Percentiles rank a stretch among this genome's conserved stretches.
These are phyloP conservation scores for Monosporascus sp. DNA, from an alignment of 2,329 filamentous ascomycete genomes.

Conservation along the genomic window DNA sequence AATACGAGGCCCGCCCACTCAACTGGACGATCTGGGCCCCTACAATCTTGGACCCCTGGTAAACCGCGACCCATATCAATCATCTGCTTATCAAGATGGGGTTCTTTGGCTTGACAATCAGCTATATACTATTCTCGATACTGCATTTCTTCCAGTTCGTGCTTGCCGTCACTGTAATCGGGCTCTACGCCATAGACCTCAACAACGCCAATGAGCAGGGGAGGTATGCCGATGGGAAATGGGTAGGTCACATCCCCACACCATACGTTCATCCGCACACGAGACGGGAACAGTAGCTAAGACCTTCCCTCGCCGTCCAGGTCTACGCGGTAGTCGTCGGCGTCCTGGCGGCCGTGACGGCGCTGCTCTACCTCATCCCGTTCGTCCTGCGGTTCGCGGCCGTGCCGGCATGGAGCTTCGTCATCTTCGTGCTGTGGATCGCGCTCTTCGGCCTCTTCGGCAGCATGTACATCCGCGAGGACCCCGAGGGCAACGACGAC, in stretches of 20 bases:
- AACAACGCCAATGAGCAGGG: constrained; percentile 44
- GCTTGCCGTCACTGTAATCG: constrained; percentile 70
- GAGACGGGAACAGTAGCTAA: constrained; percentile 6
- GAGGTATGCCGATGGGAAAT: constrained; percentile 58
- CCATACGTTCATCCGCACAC: not conserved
- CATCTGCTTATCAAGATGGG: constrained; percentile 33
- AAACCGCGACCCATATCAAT: too few relatives aligned
- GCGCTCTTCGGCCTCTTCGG: constrained; percentile 81
- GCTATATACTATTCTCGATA: constrained; percentile 51
- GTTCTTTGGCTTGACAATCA: constrained; percentile 36
- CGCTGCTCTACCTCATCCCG: constrained; percentile 60
- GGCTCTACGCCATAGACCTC: constrained; percentile 71
- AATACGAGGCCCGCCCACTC: too few relatives aligned
- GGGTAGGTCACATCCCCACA: constrained; percentile 45
- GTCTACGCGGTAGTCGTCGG: constrained; percentile 69
- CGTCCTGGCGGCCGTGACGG: constrained; percentile 58
- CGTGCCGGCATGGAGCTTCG: constrained; percentile 62
- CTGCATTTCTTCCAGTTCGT: constrained; percentile 75
- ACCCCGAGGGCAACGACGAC: constrained; percentile 57
- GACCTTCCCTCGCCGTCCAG: constrained; percentile 28
- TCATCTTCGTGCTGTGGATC: constrained; percentile 75
- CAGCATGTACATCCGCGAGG: constrained; percentile 67
- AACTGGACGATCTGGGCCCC: too few relatives aligned
- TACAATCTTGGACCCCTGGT: too few relatives aligned
- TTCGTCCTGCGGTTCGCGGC: constrained; percentile 48